phyloP scores from a whole-genome alignment of 495 filamentous ascomycete genomes.

The Hypoxylon lienhwacheense region DNA sequence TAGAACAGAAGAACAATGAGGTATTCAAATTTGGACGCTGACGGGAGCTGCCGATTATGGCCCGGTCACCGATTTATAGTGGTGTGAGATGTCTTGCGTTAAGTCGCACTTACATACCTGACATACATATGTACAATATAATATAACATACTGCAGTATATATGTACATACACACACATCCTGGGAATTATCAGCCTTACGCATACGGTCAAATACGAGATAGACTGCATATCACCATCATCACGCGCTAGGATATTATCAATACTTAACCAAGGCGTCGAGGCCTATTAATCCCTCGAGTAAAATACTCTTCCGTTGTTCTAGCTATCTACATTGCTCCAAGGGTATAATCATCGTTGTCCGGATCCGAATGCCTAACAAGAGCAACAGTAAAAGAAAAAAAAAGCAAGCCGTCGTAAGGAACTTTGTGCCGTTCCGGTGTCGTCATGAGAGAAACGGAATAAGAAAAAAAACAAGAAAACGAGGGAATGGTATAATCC shows the following conservation, averaged over 20 bases:
- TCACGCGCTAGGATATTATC: neutral
- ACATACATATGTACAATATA: no score
- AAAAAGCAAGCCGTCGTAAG: conserved; percentile 19
- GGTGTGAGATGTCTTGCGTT: no score
- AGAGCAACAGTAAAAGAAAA: conserved; percentile 8
- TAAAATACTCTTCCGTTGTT: conserved; percentile 20
- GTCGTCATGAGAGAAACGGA: conserved; percentile 17
- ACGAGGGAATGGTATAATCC: conserved; percentile 36
- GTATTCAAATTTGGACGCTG: no score
- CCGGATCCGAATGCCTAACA: conserved; percentile 14
- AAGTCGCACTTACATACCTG: no score
- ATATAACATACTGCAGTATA: neutral
- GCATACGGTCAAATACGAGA: neutral
- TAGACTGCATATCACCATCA: neutral
- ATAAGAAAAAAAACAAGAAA: conserved; percentile 6
- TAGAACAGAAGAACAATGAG: no score
- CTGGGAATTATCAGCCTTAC: neutral
- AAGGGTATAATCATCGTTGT: conserved; percentile 30
- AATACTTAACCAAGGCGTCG: no score
- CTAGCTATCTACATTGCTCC: conserved; percentile 24
- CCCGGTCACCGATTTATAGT: neutral
- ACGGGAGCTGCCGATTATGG: conserved; percentile 20
- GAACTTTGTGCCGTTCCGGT: conserved; percentile 15
- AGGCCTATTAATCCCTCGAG: no score
- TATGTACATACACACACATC: neutral